Evolutionary conservation across 148 eudicot species (phyloP), one percentile per base, ranked within the genome.

Genomic region (Chenopodium quinoa): DNA sequence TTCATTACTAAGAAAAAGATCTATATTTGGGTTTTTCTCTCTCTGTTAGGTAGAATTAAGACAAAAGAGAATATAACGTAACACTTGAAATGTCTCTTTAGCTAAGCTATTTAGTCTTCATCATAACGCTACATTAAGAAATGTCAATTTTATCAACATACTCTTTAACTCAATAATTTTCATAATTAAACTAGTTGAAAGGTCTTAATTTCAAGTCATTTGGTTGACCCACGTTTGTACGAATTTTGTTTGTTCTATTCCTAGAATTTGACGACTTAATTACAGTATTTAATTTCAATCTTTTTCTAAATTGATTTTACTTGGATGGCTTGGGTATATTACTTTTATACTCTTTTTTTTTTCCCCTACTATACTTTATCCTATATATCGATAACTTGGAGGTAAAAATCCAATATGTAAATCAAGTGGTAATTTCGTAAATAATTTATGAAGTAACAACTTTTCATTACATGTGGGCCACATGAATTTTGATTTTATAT

Each of bases 31-130:
- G 44, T 1, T 3, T 63, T 25, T 71, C 75, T 80, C 79, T 82
- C 60, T 58, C 81, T 83, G 78, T 81, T 84, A 46, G 83, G 86
- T 60, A 25, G 34, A 69, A 64, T 46, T 56, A 23, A 71, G 83
- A 76, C 86, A 75, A 50, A 70, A 80, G 80, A n/a, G 63, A 75
- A 65, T 56, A 17, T 12, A 56, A 67, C 29, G 76, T 48, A 76
- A 77, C 47, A 40, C 50, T 72, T 46, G 75, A 44, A 71, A 74
- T 63, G 79, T 75, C 71, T 17, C 27, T 65, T 20, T 75, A 75
- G 48, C 46, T 79, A 34, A 40, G 85, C 80, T 79, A 83, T 54
- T 67, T 75, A 29, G 77, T 76, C 86, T 67, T 75, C 11, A 46
- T 83, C 82, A 71, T 63, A 13, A 17, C 20, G 47, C 47, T 50